Evolutionary conservation across 345 rosid genomes (phyloP).

Genomic region (Eucalyptus regnans): DNA sequence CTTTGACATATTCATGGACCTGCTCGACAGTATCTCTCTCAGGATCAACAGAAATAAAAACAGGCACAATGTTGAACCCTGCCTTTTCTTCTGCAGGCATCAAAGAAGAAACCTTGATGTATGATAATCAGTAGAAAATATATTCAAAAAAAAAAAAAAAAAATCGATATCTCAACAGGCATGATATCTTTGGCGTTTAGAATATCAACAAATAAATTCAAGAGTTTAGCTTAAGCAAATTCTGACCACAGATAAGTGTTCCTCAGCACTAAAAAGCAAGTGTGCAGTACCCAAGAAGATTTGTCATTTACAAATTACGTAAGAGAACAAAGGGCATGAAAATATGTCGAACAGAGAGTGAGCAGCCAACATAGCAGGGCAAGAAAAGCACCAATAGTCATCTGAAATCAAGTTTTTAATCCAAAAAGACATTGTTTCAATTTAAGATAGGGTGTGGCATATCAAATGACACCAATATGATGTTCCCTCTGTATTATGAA

Average conservation of each 20-base stretch:
- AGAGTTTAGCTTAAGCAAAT: not conserved
- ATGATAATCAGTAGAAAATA: not conserved
- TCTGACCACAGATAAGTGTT: not conserved
- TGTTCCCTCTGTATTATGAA: not conserved
- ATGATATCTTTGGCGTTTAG: not conserved
- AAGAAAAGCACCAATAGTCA: not conserved
- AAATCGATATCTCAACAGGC: not conserved
- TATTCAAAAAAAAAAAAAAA: not conserved
- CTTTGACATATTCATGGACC: conserved; percentile 89
- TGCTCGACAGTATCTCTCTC: conserved; percentile 93
- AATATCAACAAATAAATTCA: not conserved
- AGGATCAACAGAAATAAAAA: conserved; percentile 93
- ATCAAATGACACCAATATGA: not conserved
- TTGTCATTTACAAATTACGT: not conserved
- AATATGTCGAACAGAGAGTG: not conserved
- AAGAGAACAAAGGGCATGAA: not conserved
- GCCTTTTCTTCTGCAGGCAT: conserved; percentile 53
- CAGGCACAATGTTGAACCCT: conserved; percentile 62
- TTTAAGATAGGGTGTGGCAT: not conserved
- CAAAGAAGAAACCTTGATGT: not conserved
- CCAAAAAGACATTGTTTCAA: not conserved
- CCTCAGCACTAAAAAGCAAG: not conserved
- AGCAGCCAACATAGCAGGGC: not conserved
- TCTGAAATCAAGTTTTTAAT: not conserved
- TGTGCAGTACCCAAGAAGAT: not conserved